Conservation (phyloP, 2,329 filamentous ascomycete species). For the Escovopsis sp. region DNA sequence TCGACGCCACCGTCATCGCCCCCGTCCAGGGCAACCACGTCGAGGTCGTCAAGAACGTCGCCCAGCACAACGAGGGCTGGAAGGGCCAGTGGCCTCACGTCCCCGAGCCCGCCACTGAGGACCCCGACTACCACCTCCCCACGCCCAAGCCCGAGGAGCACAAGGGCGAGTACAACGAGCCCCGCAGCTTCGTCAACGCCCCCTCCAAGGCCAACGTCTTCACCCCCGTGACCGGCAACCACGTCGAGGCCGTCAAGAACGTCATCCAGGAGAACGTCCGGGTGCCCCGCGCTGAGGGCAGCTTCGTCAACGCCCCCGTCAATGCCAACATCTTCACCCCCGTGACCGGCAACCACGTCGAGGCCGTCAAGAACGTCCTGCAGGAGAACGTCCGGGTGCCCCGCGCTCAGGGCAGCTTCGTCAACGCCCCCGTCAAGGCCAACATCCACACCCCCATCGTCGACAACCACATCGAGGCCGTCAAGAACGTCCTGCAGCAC, state of each 20-base stretch:
- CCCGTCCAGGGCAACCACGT: background rate
- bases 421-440: background rate
- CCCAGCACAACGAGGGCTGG: background rate
- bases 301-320: background rate
- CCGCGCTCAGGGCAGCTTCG: background rate
- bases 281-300: background rate
- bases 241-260: background rate
- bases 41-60: background rate
- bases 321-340: background rate
- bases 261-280: background rate
- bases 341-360: too few species aligned
- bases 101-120: too few species aligned
- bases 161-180: too few species aligned
- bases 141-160: too few species aligned
- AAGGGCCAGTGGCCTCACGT: too few species aligned
- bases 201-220: background rate
- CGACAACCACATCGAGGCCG: background rate
- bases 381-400: background rate
- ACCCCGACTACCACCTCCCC: too few species aligned
- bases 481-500: background rate
- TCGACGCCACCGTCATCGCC: background rate
- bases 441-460: background rate
- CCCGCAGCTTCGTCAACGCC: too few species aligned
- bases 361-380: too few species aligned
- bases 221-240: background rate